Evolutionary conservation across 345 rosid genomes (phyloP), one percentile per base, ranked within the genome.

Genomic region (Lepidium aucheri): DNA sequence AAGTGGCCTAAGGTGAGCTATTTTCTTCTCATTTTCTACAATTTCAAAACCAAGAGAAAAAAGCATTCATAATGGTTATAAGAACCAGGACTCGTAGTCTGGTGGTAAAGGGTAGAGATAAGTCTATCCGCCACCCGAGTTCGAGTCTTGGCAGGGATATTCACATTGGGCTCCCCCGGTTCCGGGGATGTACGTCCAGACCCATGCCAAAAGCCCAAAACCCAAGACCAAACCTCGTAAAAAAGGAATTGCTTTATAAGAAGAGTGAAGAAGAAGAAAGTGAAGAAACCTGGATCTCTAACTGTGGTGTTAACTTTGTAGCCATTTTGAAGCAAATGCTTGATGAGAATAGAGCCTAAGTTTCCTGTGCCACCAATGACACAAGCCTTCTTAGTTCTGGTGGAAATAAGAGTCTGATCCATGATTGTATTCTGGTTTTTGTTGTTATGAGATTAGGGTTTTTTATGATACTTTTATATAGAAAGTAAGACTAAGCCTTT

Each of bases 351-450:
- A 42, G 97, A 90, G 0, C 92, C 99, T 17, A 90, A 78, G 63
- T 78, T 86, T 22, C 99, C 95, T 0, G 73, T 67, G 41, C 99
- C 99, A 20, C 99, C 96, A 1, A 84, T 78, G 6, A 94, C 97
- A 69, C 97, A 93, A 7, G 81, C 95, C 52, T 26, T 80, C 82
- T 78, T 89, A 15, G 73, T 76, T 12, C 39, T 65, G 3, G 30
- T 43, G 28, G 16, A 7, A 15, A 72, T 66, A 54, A 15, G 53
- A 7, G 56, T 59, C 44, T 65, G 76, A 15, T 66, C 84, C 85
- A 78, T 83, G 35, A 20, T 46, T 53, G 36, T 4, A 52, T n/a
- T 60, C 24, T 57, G 24, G 39, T 18, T 12, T 12, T 60, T 35
- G 14, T 59, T 51, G 67, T 53, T 43, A 73, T 60, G 51, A 52